Evolutionary conservation across 345 rosid genomes (phyloP).

Genomic region (Citrus maxima): DNA sequence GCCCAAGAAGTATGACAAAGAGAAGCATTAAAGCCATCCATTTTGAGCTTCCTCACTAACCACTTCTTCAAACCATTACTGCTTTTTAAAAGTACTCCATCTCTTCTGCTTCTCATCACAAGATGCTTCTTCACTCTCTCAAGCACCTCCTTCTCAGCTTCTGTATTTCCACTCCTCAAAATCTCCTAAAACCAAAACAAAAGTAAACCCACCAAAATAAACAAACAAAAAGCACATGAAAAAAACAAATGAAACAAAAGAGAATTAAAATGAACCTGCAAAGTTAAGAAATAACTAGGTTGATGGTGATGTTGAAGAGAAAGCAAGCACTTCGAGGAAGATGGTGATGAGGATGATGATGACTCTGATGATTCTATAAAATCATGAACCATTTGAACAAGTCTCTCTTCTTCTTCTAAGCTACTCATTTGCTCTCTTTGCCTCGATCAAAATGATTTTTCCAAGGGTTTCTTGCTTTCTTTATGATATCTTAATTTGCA

Average conservation of each 20-base stretch:
- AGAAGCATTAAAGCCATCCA: conserved; percentile 49
- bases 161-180: conserved; percentile 19
- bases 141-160: conserved; percentile 31
- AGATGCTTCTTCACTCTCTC: conserved; percentile 28
- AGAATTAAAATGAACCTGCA: conserved; percentile 30
- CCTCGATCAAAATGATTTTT: neutral
- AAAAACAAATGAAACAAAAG: neutral
- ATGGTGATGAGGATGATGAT: conserved; percentile 15
- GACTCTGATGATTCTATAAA: conserved; percentile 54
- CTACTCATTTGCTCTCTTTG: conserved; percentile 11
- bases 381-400: conserved; percentile 54
- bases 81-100: conserved; percentile 5
- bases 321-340: conserved; percentile 16
- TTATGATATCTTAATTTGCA: neutral
- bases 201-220: neutral
- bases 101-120: conserved; percentile 29
- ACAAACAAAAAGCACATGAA: neutral
- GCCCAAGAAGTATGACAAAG: conserved; percentile 45
- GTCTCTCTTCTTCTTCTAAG: conserved; percentile 45
- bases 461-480: neutral
- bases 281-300: conserved; percentile 14
- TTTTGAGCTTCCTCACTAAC: conserved; percentile 37
- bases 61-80: conserved; percentile 29
- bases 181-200: conserved; percentile 31
- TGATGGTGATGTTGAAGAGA: conserved; percentile 11